Conservation (phyloP, 257 asterid genomes). For the Gentiana straminea region DNA sequence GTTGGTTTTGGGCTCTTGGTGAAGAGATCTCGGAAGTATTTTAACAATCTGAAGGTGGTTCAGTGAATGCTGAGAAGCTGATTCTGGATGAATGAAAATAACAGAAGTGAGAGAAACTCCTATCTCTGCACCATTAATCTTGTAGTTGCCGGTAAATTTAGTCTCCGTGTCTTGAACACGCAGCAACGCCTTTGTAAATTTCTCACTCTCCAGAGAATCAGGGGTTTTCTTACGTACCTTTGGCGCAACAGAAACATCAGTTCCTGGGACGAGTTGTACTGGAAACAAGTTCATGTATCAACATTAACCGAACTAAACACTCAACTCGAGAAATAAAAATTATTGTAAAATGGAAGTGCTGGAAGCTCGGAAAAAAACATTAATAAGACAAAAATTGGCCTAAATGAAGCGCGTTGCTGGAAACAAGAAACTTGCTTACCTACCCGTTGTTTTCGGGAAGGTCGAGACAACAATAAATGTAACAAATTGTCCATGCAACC, state of each 20-base stretch:
- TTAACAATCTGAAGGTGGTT: conserved; percentile 49
- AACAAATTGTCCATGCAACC: conserved; percentile 84
- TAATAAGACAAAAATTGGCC: neutral
- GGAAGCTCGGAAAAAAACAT: neutral
- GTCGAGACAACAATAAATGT: conserved; percentile 69
- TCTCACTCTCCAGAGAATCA: conserved; percentile 23
- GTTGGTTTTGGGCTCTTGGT: conserved; percentile 36
- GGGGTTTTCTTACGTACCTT: conserved; percentile 59
- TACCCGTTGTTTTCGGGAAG: conserved; percentile 70
- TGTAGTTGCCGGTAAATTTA: conserved; percentile 32
- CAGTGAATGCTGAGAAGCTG: conserved; percentile 57
- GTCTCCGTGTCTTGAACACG: conserved; percentile 65
- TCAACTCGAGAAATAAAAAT: neutral
- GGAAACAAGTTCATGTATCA: conserved; percentile 29
- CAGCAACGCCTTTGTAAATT: conserved; percentile 46
- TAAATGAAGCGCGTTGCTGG: too few relatives aligned
- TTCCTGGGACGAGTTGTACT: conserved; percentile 95
- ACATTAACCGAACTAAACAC: neutral
- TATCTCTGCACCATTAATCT: conserved; percentile 41
- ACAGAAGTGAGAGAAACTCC: conserved; percentile 68
- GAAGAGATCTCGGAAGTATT: conserved; percentile 40
- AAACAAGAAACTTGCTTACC: conserved; percentile 39
- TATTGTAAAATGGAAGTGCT: neutral
- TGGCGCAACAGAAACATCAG: conserved; percentile 94
- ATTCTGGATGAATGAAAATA: conserved; percentile 73